A percentile compares a stretch with the other conserved stretches of the same genome.
These are phyloP conservation scores for Hypoxylon sp. DNA, from an alignment of 2,329 filamentous ascomycete genomes.

Conservation along the genomic window DNA sequence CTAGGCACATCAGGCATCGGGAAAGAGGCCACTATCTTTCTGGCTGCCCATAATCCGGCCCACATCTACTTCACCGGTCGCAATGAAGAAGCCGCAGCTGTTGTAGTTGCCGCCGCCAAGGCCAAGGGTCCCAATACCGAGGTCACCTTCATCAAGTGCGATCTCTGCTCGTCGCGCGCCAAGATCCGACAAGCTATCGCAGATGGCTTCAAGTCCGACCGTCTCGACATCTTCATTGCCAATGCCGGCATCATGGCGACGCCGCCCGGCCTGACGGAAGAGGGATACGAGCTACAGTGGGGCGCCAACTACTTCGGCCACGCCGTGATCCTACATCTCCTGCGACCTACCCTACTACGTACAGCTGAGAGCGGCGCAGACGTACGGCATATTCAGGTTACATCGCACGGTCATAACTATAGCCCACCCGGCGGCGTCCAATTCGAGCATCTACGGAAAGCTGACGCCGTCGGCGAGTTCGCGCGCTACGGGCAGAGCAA, in stretches of 20 bases:
- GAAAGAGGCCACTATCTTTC: not conserved
- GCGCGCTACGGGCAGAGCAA: constrained; percentile 64
- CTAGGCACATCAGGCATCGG: not conserved
- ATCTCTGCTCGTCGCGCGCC: constrained; percentile 18
- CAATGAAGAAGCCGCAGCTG: not conserved
- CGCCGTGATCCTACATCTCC: constrained; percentile 55
- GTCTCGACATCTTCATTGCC: constrained; percentile 60
- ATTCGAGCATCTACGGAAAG: constrained; percentile 52
- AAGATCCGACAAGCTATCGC: constrained; percentile 29
- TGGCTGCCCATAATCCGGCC: not conserved
- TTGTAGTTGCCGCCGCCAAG: not conserved
- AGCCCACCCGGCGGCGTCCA: constrained; percentile 42
- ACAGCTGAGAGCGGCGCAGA: constrained; percentile 46
- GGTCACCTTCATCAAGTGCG: constrained; percentile 24
- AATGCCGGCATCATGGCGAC: constrained; percentile 60
- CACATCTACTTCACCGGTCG: not conserved
- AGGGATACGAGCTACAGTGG: constrained; percentile 62
- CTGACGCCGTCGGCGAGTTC: constrained; percentile 50
- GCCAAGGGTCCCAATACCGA: not conserved
- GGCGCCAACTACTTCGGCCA: constrained; percentile 62
- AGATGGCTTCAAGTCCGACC: constrained; percentile 28
- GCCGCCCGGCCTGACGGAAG: constrained; percentile 53
- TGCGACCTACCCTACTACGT: constrained; percentile 53
- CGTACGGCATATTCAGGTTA: constrained; percentile 36
- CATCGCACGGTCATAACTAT: not conserved